phyloP scores from a whole-genome alignment of 768 basidiomycete genomes.

The Mycena pura region DNA sequence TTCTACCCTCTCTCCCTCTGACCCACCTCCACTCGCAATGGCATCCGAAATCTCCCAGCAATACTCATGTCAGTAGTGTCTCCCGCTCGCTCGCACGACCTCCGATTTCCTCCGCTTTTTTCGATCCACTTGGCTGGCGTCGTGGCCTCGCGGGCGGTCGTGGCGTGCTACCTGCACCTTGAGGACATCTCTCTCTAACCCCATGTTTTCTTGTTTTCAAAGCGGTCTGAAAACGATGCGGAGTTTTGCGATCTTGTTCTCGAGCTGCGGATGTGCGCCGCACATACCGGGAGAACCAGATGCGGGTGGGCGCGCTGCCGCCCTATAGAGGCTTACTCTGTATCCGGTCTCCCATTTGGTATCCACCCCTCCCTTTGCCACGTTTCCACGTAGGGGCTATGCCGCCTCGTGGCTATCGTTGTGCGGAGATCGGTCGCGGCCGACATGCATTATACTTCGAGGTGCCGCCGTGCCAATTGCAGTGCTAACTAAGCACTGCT shows the following conservation, averaged over 20 bases:
- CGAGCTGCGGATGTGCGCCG: background rate
- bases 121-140: background rate
- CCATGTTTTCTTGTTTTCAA: background rate
- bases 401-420: background rate
- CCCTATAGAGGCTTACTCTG: too few species aligned
- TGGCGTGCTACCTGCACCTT: background rate
- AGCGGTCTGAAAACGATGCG: background rate
- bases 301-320: too few species aligned
- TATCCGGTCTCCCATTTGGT: too few species aligned
- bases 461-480: background rate
- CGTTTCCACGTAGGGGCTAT: too few species aligned
- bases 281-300: background rate
- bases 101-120: conserved; percentile 9
- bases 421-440: background rate
- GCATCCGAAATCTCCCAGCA: conserved; percentile 80
- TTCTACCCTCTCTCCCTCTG: conserved; percentile 55
- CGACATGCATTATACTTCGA: background rate
- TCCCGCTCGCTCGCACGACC: conserved; percentile 24
- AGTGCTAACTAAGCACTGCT: background rate
- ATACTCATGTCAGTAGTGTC: conserved; percentile 74
- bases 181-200: background rate
- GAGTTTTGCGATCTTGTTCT: background rate
- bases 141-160: background rate
- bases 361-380: background rate
- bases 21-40: conserved; percentile 56